Percentiles rank a stretch among this genome's conserved stretches.
Evolutionary conservation across 2,329 filamentous ascomycete genomes (phyloP).

Genomic region (Apiospora kogelbergensis): DNA sequence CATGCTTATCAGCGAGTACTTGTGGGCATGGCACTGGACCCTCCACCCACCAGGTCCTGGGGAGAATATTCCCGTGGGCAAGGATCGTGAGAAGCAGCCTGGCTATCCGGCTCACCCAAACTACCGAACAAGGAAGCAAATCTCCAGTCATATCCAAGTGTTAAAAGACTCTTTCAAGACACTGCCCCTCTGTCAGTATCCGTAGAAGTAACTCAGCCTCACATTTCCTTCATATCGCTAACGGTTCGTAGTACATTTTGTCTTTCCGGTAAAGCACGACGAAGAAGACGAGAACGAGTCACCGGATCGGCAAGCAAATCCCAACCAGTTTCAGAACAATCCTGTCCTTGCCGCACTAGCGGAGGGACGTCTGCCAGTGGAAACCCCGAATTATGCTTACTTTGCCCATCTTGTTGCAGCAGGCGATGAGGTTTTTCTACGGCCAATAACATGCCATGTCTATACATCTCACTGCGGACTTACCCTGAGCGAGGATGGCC

Average conservation of each 20-base stretch:
- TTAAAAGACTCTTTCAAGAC: slow-evolving; percentile 65
- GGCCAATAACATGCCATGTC: slow-evolving; percentile 59
- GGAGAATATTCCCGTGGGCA: slow-evolving; percentile 41
- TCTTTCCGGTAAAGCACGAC: slow-evolving; percentile 57
- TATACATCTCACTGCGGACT: slow-evolving; percentile 55
- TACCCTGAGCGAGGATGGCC: slow-evolving; percentile 42
- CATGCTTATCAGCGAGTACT: slow-evolving; percentile 69
- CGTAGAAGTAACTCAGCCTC: not conserved
- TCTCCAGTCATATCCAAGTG: slow-evolving; percentile 71
- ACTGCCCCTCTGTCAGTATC: slow-evolving; percentile 59
- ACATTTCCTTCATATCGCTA: slow-evolving; percentile 10
- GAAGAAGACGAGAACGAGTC: slow-evolving; percentile 44
- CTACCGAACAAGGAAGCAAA: slow-evolving; percentile 56
- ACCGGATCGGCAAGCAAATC: slow-evolving; percentile 35
- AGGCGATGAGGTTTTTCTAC: slow-evolving; percentile 52
- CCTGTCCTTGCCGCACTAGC: slow-evolving; percentile 62
- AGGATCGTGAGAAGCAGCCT: slow-evolving; percentile 35
- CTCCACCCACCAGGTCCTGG: slow-evolving; percentile 43
- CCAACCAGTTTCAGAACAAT: slow-evolving; percentile 62
- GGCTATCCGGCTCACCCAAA: slow-evolving; percentile 22
- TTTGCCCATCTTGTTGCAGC: slow-evolving; percentile 57
- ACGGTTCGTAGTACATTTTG: slow-evolving; percentile 51
- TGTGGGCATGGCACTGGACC: slow-evolving; percentile 54
- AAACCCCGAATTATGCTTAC: slow-evolving; percentile 62
- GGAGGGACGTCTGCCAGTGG: slow-evolving; percentile 55